Conservation (phyloP, 2,329 filamentous ascomycete species). For the Berkeleyomyces basicola region DNA sequence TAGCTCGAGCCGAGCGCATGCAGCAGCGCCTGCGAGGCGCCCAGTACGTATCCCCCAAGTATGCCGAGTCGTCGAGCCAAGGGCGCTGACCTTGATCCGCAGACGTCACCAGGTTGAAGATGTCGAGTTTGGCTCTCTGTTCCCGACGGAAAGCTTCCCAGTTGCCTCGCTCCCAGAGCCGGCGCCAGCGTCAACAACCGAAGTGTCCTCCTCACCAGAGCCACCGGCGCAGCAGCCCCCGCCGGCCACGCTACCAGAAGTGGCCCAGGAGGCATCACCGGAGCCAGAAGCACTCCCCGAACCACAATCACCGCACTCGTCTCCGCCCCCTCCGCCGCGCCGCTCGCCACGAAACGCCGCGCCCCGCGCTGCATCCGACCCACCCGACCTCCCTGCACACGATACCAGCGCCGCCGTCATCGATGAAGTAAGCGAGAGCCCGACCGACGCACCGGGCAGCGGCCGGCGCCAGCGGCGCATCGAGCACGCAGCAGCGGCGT, state of each 20-base stretch:
- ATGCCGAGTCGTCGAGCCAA: constrained; percentile 1
- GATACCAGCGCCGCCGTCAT: constrained; percentile 7
- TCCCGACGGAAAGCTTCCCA: constrained; percentile 8
- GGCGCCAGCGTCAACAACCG: neutral
- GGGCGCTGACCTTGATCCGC: constrained; percentile 11
- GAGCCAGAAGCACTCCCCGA: neutral
- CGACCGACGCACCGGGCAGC: constrained; percentile 37
- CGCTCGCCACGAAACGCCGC: neutral
- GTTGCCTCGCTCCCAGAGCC: neutral
- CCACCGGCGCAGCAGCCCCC: neutral
- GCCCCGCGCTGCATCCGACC: neutral
- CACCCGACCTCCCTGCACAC: constrained; percentile 4
- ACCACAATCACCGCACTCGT: neutral
- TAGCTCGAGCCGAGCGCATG: constrained; percentile 44
- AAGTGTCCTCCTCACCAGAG: neutral
- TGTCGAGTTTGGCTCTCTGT: constrained; percentile 31
- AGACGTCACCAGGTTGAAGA: constrained; percentile 42
- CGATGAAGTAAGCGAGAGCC: constrained; percentile 37
- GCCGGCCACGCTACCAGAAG: neutral
- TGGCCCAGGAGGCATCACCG: neutral
- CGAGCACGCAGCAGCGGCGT: constrained; percentile 24
- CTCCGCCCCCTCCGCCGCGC: neutral
- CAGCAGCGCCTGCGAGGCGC: constrained; percentile 49
- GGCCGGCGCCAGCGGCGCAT: constrained; percentile 28
- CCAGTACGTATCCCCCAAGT: constrained; percentile 28